Base-by-base conservation (phyloP, 257 asterid species). In the Jasminum sambac region DNA sequence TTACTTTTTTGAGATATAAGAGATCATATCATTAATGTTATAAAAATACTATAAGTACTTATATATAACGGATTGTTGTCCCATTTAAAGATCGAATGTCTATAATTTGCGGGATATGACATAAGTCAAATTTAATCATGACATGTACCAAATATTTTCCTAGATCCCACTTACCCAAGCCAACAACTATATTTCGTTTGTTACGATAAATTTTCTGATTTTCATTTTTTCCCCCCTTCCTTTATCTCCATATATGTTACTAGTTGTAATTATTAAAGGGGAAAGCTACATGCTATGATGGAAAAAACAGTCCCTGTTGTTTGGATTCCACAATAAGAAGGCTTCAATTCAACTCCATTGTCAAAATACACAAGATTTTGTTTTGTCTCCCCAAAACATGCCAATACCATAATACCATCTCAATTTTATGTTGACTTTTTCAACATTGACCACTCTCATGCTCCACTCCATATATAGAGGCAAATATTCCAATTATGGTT, bases 311-410 rank as follows among this genome's bases (percentile, higher is more conserved):
- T 70, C 60, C 63, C 62, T 44, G 73, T 72, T 80, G 74, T 65
- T 80, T 64, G 77, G 82, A 70, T 76, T 76, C 73, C 66, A 82
- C 41, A 69, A 70, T 71, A 59, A 66, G 78, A 30, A 55, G 63
- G 63, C 66, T 81, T 78, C 76, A 80, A 75, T 72, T 73, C 67
- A 79, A 73, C 84, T 66, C 78, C 64, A 80, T 72, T 80, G 85
- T 75, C 82, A 83, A 83, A 80, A 77, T 72, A 64, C 1, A 34
- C 63, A 73, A 68, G 70, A 74, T 72, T 74, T 77, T 66, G 61
- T 30, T 62, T 73, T 76, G 74, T 73, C 72, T 59, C 72, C 24
- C 17, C 63, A 48, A 41, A 25, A 25, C 62, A 21, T 52, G n/a
- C 36, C 71, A 72, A 57, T 63, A 12, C 60, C 5, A 25, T 16